These are phyloP conservation scores for Rossbeevera mucosa DNA, from an alignment of 768 basidiomycete species.

Conservation along the genomic window DNA sequence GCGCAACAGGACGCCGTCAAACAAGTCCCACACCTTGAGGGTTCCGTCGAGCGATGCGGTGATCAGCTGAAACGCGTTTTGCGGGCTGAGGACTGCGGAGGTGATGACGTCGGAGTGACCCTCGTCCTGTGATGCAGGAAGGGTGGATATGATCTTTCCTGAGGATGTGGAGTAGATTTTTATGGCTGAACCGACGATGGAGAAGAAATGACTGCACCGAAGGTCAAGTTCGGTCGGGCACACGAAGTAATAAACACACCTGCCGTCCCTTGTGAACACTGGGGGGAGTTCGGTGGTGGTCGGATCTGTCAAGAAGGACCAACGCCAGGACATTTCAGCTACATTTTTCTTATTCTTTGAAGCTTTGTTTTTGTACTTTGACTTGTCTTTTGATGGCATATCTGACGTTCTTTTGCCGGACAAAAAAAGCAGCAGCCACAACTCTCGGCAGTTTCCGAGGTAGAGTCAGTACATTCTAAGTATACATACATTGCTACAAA, in stretches of 20 bases:
- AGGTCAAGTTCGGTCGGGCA: constrained; percentile 10
- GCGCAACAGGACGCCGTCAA: constrained; percentile 75
- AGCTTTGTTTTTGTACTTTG: constrained; percentile 44
- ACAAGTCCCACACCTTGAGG: constrained; percentile 89
- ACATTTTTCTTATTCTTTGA: constrained; percentile 12
- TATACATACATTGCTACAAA: constrained; percentile 19
- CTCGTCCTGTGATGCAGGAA: constrained; percentile 50
- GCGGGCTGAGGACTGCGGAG: constrained; percentile 70
- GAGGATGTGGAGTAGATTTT: constrained; percentile 81
- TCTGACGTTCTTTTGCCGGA: neutral
- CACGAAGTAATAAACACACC: constrained; percentile 40
- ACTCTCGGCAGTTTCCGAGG: constrained; percentile 20
- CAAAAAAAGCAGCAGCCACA: constrained; percentile 25
- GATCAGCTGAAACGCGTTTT: constrained; percentile 86
- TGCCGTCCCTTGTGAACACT: constrained; percentile 84
- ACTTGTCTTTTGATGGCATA: constrained; percentile 38
- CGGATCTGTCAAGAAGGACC: constrained; percentile 69
- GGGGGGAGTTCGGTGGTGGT: constrained; percentile 61
- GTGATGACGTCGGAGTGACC: constrained; percentile 56
- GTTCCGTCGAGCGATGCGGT: constrained; percentile 82
- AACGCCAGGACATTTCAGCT: constrained; percentile 38
- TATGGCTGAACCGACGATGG: constrained; percentile 73
- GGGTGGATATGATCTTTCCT: constrained; percentile 76
- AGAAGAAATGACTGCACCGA: constrained; percentile 76
- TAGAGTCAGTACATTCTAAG: no score